Evolutionary conservation across 225 moss, liverwort and hornwort species (phyloP).

Genomic region (Ulota crispa): DNA sequence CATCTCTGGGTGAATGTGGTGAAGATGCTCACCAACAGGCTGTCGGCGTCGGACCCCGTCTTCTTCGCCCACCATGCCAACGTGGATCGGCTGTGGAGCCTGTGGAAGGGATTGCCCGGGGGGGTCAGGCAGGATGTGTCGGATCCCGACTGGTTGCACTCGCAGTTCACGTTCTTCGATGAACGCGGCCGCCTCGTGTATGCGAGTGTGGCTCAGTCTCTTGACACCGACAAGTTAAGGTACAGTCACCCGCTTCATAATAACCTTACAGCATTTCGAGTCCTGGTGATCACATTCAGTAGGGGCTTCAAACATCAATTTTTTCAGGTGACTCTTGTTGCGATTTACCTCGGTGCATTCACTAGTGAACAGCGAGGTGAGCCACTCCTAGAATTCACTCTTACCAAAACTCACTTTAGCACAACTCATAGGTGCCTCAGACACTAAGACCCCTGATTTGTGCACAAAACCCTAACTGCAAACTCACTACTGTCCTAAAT

Average conservation of each 20-base stretch:
- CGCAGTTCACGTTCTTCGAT: conserved; percentile 38
- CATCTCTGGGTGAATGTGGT: not conserved
- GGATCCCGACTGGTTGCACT: conserved; percentile 40
- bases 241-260: not conserved
- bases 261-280: too few species aligned
- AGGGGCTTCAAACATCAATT: too few species aligned
- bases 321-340: too few species aligned
- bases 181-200: conserved; percentile 25
- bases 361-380: too few species aligned
- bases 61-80: conserved; percentile 9
- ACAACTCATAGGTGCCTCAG: too few species aligned
- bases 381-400: too few species aligned
- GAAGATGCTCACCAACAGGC: conserved; percentile 1
- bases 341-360: too few species aligned
- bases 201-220: conserved; percentile 22
- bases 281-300: too few species aligned
- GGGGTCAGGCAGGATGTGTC: not conserved
- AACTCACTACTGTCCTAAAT: too few species aligned
- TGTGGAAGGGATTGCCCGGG: conserved; percentile 12
- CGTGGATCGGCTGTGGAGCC: conserved; percentile 17
- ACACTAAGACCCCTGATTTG: too few species aligned
- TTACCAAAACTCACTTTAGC: too few species aligned
- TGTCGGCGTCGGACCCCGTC: conserved; percentile 1
- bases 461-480: too few species aligned
- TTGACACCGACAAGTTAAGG: conserved; percentile 11